Evolutionary conservation across 2,329 filamentous ascomycete species (phyloP).

Genomic region (Madurella fahalii): DNA sequence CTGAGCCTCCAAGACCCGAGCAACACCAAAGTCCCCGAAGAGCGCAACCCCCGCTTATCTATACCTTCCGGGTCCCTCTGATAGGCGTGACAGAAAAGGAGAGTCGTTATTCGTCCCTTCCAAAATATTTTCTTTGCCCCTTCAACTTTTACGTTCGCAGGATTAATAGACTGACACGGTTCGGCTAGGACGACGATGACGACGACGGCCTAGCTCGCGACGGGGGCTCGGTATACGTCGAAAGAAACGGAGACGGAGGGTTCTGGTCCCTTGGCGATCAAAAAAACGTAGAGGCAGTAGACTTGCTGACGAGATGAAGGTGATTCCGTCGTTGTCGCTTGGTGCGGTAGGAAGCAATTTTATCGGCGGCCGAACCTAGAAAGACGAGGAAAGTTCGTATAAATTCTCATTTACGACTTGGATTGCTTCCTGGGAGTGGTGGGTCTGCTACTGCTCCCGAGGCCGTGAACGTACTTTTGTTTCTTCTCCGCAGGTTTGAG

Average conservation of each 20-base stretch:
- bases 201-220: conserved; percentile 8
- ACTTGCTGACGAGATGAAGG: conserved; percentile 16
- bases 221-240: conserved; percentile 20
- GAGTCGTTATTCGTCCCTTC: conserved; percentile 27
- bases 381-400: conserved; percentile 67
- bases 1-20: background rate
- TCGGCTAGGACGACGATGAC: conserved; percentile 20
- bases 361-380: conserved; percentile 97
- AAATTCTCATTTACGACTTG: conserved; percentile 66
- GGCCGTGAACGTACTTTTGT: conserved; percentile 95
- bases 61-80: conserved; percentile 20
- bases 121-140: conserved; percentile 15
- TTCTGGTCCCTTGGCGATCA: conserved; percentile 21
- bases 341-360: conserved; percentile 30
- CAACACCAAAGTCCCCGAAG: conserved; percentile 11
- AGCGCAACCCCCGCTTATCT: conserved; percentile 21
- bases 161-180: conserved; percentile 23
- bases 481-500: conserved; percentile 99
- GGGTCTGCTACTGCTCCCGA: conserved; percentile 62
- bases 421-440: conserved; percentile 65
- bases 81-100: conserved; percentile 21
- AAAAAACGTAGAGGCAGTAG: conserved; percentile 20
- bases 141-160: conserved; percentile 17
- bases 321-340: conserved; percentile 10
- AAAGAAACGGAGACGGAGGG: conserved; percentile 18